phyloP scores from a whole-genome alignment of 441 rosid species.

The Dalechampia spathulata region DNA sequence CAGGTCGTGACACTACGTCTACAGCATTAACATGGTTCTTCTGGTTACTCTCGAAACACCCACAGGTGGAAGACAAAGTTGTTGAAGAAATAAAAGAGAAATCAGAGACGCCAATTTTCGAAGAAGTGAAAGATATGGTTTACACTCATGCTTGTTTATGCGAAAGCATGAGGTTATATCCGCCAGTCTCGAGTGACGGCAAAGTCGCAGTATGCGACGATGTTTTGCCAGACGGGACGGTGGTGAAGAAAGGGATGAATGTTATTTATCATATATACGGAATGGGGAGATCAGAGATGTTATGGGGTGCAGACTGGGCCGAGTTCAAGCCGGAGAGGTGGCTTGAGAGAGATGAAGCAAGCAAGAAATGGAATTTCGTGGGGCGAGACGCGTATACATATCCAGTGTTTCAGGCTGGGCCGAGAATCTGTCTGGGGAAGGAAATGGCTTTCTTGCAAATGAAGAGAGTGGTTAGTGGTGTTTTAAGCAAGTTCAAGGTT shows the following conservation, averaged over 20 bases:
- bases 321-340: constrained; percentile 54
- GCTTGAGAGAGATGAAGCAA: constrained; percentile 12
- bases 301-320: constrained; percentile 52
- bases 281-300: constrained; percentile 38
- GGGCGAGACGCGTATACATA: constrained; percentile 35
- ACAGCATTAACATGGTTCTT: constrained; percentile 77
- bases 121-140: constrained; percentile 47
- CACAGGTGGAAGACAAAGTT: constrained; percentile 33
- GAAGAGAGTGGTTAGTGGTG: constrained; percentile 42
- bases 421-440: constrained; percentile 53
- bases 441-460: constrained; percentile 61
- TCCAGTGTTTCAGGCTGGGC: constrained; percentile 57
- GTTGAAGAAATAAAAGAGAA: constrained; percentile 35
- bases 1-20: constrained; percentile 78
- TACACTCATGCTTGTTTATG: constrained; percentile 42
- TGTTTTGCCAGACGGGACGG: constrained; percentile 42
- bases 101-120: constrained; percentile 23
- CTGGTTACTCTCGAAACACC: constrained; percentile 42
- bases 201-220: constrained; percentile 33
- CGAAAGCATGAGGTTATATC: constrained; percentile 49
- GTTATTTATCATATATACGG: constrained; percentile 43
- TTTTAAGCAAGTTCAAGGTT: constrained; percentile 31
- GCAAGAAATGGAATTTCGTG: constrained; percentile 31
- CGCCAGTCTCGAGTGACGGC: constrained; percentile 40
- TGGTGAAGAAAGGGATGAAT: constrained; percentile 35